Percentiles rank a stretch among this genome's conserved stretches.
These are phyloP conservation scores for Chaetothyriales sp. DNA, from an alignment of 2,329 filamentous ascomycete genomes.

Conservation along the genomic window DNA sequence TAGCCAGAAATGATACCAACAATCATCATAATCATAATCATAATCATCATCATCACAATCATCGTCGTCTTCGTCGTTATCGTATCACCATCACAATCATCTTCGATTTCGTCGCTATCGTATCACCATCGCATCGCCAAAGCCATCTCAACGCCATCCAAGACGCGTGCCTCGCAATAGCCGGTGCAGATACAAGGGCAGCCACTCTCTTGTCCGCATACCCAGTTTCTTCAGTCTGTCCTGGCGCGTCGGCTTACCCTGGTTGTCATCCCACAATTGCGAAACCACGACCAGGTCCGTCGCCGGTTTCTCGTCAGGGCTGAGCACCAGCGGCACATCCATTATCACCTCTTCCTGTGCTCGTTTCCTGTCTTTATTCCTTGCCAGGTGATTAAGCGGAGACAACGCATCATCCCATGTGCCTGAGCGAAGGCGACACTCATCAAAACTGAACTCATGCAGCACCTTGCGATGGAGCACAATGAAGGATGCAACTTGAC, in stretches of 20 bases:
- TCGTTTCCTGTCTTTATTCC: slow-evolving; percentile 25
- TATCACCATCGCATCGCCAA: neutral
- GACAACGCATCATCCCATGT: slow-evolving; percentile 73
- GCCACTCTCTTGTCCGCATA: slow-evolving; percentile 10
- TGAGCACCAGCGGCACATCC: slow-evolving; percentile 26
- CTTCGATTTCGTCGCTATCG: neutral
- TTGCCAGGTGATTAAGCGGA: slow-evolving; percentile 39
- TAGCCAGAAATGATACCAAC: slow-evolving; percentile 7
- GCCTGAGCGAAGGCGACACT: slow-evolving; percentile 54
- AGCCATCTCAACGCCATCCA: slow-evolving; percentile 8
- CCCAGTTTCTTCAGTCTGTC: slow-evolving; percentile 10
- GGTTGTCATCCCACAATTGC: slow-evolving; percentile 17
- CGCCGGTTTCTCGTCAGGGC: slow-evolving; percentile 17
- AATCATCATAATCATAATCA: neutral
- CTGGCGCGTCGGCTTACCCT: slow-evolving; percentile 8
- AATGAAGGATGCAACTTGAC: slow-evolving; percentile 57
- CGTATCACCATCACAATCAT: neutral
- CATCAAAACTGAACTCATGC: slow-evolving; percentile 65
- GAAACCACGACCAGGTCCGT: slow-evolving; percentile 16
- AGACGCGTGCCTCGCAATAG: slow-evolving; percentile 10
- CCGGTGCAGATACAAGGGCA: slow-evolving; percentile 12
- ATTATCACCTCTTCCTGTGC: slow-evolving; percentile 23
- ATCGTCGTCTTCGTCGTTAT: neutral
- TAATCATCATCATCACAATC: neutral
- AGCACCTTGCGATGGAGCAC: slow-evolving; percentile 51